phyloP scores from a whole-genome alignment of 106 monocot genomes.

The Dioscorea dumetorum region DNA sequence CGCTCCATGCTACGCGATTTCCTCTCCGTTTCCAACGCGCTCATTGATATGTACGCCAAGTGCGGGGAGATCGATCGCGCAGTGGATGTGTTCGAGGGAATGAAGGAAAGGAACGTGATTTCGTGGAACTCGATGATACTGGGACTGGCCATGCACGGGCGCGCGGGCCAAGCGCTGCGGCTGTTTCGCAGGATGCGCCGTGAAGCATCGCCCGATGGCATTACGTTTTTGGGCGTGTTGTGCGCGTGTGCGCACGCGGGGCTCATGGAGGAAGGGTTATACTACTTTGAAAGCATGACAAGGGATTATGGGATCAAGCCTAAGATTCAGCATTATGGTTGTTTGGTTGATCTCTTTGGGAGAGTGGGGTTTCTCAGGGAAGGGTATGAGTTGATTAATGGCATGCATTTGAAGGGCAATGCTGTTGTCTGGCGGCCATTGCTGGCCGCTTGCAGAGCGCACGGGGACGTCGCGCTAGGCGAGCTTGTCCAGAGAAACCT shows the following conservation, averaged over 20 bases:
- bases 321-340: constrained; percentile 41
- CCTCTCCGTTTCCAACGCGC: constrained; percentile 28
- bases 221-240: constrained; percentile 55
- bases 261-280: constrained; percentile 36
- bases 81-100: constrained; percentile 24
- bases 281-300: constrained; percentile 30
- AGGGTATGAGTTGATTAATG: constrained; percentile 33
- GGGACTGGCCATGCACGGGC: constrained; percentile 52
- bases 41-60: constrained; percentile 71
- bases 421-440: constrained; percentile 60
- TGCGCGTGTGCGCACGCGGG: constrained; percentile 57
- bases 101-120: constrained; percentile 43
- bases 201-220: constrained; percentile 25
- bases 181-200: constrained; percentile 36
- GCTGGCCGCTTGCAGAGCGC: constrained; percentile 48
- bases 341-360: constrained; percentile 56
- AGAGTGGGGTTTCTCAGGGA: constrained; percentile 43
- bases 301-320: constrained; percentile 32
- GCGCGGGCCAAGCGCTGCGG: constrained; percentile 20
- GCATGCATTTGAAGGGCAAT: constrained; percentile 47
- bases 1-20: background rate
- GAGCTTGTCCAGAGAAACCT: constrained; percentile 29
- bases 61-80: constrained; percentile 47
- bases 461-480: constrained; percentile 36
- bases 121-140: constrained; percentile 59